Evolutionary conservation across 495 filamentous ascomycete species (phyloP).

Genomic region (Penicillium manginii): DNA sequence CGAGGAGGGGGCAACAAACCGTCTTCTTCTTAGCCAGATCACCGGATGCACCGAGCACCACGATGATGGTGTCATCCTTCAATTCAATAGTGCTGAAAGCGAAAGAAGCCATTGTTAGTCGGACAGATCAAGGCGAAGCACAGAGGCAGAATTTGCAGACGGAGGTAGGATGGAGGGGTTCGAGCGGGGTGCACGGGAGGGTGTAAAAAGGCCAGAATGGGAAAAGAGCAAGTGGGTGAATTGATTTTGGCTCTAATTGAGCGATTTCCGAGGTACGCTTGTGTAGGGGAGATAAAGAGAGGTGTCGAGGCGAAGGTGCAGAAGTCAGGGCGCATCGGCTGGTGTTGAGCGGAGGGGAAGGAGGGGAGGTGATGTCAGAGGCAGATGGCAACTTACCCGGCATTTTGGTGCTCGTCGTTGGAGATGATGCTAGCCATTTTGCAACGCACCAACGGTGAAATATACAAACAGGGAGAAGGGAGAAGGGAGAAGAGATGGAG

Average conservation of each 20-base stretch:
- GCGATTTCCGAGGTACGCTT: neutral
- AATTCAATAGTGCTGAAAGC: constrained; percentile 77
- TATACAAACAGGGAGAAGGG: constrained; percentile 25
- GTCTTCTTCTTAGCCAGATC: constrained; percentile 99
- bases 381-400: constrained; percentile 61
- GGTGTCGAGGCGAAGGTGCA: constrained; percentile 23
- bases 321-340: constrained; percentile 15
- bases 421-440: constrained; percentile 68
- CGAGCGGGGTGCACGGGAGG: constrained; percentile 14
- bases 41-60: constrained; percentile 95
- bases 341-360: constrained; percentile 31
- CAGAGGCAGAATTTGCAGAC: constrained; percentile 23
- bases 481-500: constrained; percentile 23
- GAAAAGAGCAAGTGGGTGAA: neutral
- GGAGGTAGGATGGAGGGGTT: constrained; percentile 24
- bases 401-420: constrained; percentile 59
- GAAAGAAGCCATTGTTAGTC: constrained; percentile 38
- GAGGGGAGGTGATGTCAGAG: constrained; percentile 53
- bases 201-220: neutral
- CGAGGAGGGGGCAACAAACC: constrained; percentile 54
- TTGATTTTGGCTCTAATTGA: neutral
- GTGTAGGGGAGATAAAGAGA: neutral
- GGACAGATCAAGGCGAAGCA: neutral
- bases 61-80: constrained; percentile 97
- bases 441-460: constrained; percentile 11